Evolutionary conservation across 1,139 yeast genomes (phyloP).

Genomic region (Pichia kudriavzevii): DNA sequence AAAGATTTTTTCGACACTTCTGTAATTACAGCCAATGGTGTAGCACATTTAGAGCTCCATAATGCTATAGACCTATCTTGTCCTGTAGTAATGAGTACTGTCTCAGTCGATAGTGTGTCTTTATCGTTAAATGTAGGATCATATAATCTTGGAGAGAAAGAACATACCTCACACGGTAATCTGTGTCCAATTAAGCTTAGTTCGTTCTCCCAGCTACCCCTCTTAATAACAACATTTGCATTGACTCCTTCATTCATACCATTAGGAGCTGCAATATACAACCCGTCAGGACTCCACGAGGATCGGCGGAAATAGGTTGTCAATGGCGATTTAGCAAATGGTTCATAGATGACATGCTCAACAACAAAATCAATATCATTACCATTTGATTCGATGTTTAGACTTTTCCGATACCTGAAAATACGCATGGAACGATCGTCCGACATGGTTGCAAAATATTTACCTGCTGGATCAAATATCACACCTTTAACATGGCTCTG

Average conservation of each 20-base stretch:
- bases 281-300: conserved; percentile 99
- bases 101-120: conserved; percentile 21
- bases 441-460: conserved; percentile 93
- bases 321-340: conserved; percentile 82
- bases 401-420: conserved; percentile 65
- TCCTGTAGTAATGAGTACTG: conserved; percentile 71
- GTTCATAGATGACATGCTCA: conserved; percentile 75
- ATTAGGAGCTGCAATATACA: conserved; percentile 91
- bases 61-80: conserved; percentile 67
- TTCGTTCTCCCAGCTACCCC: conserved; percentile 92
- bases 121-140: conserved; percentile 26
- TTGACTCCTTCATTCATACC: conserved; percentile 96
- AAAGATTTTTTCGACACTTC: conserved; percentile 57
- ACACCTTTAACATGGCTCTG: conserved; percentile 95
- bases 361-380: conserved; percentile 74
- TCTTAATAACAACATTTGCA: conserved; percentile 75
- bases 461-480: conserved; percentile 95
- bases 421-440: conserved; percentile 89
- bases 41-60: conserved; percentile 57
- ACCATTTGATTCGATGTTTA: conserved; percentile 37
- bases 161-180: conserved; percentile 91
- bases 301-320: conserved; percentile 87
- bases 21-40: conserved; percentile 58
- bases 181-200: conserved; percentile 90
- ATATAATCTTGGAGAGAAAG: conserved; percentile 73